Base-by-base conservation (phyloP, 495 filamentous ascomycete genomes). In the Penicillium cosmopolitanum region DNA sequence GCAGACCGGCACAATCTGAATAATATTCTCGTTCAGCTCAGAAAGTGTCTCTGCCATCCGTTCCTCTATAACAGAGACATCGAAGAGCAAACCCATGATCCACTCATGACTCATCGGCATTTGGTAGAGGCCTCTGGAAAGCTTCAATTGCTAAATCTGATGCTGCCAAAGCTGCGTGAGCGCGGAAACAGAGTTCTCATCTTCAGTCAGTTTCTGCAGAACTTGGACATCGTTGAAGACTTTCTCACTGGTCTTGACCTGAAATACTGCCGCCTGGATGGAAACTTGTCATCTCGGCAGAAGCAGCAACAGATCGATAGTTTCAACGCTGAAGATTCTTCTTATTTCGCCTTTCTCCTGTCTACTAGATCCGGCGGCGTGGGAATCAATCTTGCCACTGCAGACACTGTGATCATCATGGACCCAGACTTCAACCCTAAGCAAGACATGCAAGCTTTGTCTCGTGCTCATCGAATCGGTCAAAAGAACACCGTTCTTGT, bases 401-500 rank as follows among this genome's bases (percentile, higher is more conserved):
- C 95, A 3, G 95, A 99, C 66, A 99, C 96, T 0, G 95, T 99
- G 60, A 97, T 99, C 54, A 97, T 99, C 50, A 87, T 97, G 63
- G 95, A 99, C 67, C 96, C 95, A 0, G 95, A 99, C 66, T 98
- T 96, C 77, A 99, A 99, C 63, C 95, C 95, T 0, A 95, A 98
- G 65, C 95, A 98, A 70, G 95, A 99, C 67, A 91, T 98, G 61
- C 95, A 99, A 73, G 95, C 95, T 0, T 76, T 98, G 5, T 96
- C 92, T 8, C 87, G 95, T 59, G 96, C 94, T 21, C 95, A 99
- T 72, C 86, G 95, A 33, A 97, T 99, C 55, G 95, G 95, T 0
- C 95, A 99, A 70, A 89, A 90, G 67, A 94, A 96, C 63, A 96
- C 95, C 60, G 95, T 99, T 5, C 80, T 98, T 7, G 93, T 96